Evolutionary conservation across 1,284 basidiomycete species (phyloP).

Genomic region (Leccinum colubrinum): DNA sequence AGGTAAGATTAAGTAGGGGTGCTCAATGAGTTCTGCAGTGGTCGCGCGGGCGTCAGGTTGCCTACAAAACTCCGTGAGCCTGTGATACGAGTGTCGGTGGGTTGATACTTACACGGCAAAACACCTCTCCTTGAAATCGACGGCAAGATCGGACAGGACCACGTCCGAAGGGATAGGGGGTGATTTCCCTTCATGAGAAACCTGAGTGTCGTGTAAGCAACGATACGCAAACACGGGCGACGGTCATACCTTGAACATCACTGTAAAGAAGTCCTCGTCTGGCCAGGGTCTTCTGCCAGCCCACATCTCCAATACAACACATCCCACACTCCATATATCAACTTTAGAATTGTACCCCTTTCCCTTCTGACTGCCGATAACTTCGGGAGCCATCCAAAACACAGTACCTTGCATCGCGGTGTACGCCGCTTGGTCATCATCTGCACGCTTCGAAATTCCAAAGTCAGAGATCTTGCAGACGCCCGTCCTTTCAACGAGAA

Average conservation of each 20-base stretch:
- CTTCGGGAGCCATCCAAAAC: slow-evolving; percentile 99
- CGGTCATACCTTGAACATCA: slow-evolving; percentile 85
- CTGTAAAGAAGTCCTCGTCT: slow-evolving; percentile 85
- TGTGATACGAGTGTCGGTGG: not conserved
- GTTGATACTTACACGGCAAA: slow-evolving; percentile 74
- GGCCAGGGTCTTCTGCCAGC: slow-evolving; percentile 93
- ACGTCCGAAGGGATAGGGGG: slow-evolving; percentile 91
- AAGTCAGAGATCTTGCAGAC: slow-evolving; percentile 99
- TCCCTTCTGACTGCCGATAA: slow-evolving; percentile 75
- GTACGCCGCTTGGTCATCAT: slow-evolving; percentile 80
- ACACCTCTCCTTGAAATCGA: slow-evolving; percentile 88
- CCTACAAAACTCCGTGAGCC: slow-evolving; percentile 39
- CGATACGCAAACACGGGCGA: not conserved
- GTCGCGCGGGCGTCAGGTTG: slow-evolving; percentile 87
- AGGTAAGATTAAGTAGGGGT: slow-evolving; percentile 81
- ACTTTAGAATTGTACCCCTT: slow-evolving; percentile 94
- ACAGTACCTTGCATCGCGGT: slow-evolving; percentile 96
- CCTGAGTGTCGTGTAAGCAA: slow-evolving; percentile 39
- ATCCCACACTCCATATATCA: slow-evolving; percentile 98
- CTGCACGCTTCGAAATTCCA: slow-evolving; percentile 90
- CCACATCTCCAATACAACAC: slow-evolving; percentile 98
- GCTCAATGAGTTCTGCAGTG: slow-evolving; percentile 78
- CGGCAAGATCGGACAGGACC: slow-evolving; percentile 68
- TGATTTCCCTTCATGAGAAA: slow-evolving; percentile 79
- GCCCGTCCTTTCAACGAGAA: slow-evolving; percentile 91